phyloP scores from a whole-genome alignment of 306 rosid species.

The Sesbania bispinosa region DNA sequence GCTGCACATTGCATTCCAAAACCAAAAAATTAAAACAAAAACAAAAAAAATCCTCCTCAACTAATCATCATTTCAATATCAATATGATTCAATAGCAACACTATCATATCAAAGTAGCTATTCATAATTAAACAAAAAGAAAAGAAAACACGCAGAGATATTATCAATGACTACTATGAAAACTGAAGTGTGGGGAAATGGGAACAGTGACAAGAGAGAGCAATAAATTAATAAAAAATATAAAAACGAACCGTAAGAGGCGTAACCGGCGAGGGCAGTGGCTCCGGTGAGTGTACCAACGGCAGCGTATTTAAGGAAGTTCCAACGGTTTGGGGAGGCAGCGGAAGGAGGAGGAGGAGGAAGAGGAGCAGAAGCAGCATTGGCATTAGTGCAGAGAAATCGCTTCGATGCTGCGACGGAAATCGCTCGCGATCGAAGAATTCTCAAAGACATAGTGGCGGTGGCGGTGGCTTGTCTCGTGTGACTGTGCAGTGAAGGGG shows the following conservation, averaged over 20 bases:
- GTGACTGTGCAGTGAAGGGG: slow-evolving; percentile 3
- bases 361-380: slow-evolving; percentile 3
- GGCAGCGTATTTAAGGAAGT: slow-evolving; percentile 31
- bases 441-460: slow-evolving; percentile 22
- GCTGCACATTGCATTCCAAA: slow-evolving; percentile 44
- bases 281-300: slow-evolving; percentile 30
- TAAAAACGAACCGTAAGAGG: slow-evolving; percentile 33
- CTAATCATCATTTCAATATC: not conserved
- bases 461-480: not conserved
- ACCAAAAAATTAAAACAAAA: not conserved
- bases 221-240: not conserved
- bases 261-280: slow-evolving; percentile 22
- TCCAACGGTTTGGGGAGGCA: slow-evolving; percentile 26
- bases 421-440: slow-evolving; percentile 31
- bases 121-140: not conserved
- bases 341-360: slow-evolving; percentile 19
- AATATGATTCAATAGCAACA: not conserved
- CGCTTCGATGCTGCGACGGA: slow-evolving; percentile 23
- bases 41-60: not conserved
- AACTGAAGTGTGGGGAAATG: no score
- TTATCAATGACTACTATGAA: not conserved
- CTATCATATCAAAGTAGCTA: not conserved
- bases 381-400: slow-evolving; percentile 22
- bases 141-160: not conserved
- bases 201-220: not conserved